Evolutionary conservation across 352 stramenopile species (phyloP).

Genomic region (Phytopythium delawarense): DNA sequence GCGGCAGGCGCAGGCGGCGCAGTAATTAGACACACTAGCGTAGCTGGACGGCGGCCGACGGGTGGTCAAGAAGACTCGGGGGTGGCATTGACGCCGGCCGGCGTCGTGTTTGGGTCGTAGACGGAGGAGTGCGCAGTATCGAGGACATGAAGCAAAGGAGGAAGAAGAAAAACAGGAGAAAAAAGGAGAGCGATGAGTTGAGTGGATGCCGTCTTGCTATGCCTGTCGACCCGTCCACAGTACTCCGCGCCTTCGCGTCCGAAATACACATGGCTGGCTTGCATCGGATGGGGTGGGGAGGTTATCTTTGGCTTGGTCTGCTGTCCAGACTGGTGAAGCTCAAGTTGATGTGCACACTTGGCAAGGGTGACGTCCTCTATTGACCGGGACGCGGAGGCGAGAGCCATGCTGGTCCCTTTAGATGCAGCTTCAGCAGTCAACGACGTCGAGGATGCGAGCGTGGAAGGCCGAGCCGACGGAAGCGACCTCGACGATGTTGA

Average conservation of each 20-base stretch:
- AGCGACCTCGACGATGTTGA: neutral
- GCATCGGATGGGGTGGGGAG: no score
- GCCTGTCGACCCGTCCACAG: neutral
- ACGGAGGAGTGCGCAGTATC: neutral
- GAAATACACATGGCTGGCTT: neutral
- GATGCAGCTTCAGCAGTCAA: neutral
- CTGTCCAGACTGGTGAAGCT: neutral
- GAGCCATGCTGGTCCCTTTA: neutral
- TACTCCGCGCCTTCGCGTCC: neutral
- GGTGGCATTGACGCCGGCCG: neutral
- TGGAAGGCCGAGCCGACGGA: neutral
- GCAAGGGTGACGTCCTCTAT: neutral
- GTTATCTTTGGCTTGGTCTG: neutral
- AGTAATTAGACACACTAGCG: conserved; percentile 25
- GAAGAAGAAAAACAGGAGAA: neutral
- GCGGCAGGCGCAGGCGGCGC: conserved; percentile 58
- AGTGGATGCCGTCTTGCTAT: neutral
- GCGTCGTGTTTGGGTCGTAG: neutral
- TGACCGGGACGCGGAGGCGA: neutral
- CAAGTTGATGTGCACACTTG: neutral
- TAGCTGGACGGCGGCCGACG: neutral
- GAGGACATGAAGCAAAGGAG: neutral
- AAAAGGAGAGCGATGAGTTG: conserved; percentile 1
- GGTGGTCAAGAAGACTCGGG: neutral
- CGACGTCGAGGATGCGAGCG: neutral